phyloP scores from a whole-genome alignment of 768 basidiomycete genomes.

The Tricholoma sp. region DNA sequence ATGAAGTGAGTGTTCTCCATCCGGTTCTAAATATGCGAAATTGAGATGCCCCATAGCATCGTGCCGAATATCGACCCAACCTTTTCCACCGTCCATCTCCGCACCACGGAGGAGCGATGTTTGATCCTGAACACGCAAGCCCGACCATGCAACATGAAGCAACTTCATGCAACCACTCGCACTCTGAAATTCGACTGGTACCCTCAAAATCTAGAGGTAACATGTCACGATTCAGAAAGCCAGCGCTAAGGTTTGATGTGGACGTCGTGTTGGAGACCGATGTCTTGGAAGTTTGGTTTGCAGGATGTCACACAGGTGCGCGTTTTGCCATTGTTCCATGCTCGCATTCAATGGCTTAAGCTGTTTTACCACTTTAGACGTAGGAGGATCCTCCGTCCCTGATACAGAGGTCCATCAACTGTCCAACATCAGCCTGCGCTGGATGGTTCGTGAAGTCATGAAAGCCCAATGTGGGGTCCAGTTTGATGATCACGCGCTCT shows the following conservation, averaged over 20 bases:
- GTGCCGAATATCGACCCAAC: constrained; percentile 62
- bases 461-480: constrained; percentile 51
- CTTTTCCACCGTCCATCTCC: constrained; percentile 47
- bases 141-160: constrained; percentile 2
- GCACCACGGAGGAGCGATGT: constrained; percentile 12
- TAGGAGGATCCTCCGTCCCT: constrained; percentile 59
- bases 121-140: constrained; percentile 24
- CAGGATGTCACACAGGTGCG: constrained; percentile 67
- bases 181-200: constrained; percentile 3
- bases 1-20: constrained; percentile 47
- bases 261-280: constrained; percentile 26
- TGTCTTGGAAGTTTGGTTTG: constrained; percentile 78
- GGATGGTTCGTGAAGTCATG: constrained; percentile 74
- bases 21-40: not conserved
- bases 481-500: constrained; percentile 49
- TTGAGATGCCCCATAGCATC: constrained; percentile 37
- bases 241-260: not conserved
- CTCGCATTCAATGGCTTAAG: not conserved
- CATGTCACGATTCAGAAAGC: constrained; percentile 5
- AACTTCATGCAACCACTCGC: not conserved
- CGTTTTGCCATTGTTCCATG: not conserved
- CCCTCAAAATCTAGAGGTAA: constrained; percentile 3
- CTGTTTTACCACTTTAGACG: constrained; percentile 38
- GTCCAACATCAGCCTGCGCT: constrained; percentile 59
- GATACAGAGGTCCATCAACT: constrained; percentile 42